Conservation (phyloP, 352 stramenopile genomes). For the Globisporangium sylvaticum region DNA sequence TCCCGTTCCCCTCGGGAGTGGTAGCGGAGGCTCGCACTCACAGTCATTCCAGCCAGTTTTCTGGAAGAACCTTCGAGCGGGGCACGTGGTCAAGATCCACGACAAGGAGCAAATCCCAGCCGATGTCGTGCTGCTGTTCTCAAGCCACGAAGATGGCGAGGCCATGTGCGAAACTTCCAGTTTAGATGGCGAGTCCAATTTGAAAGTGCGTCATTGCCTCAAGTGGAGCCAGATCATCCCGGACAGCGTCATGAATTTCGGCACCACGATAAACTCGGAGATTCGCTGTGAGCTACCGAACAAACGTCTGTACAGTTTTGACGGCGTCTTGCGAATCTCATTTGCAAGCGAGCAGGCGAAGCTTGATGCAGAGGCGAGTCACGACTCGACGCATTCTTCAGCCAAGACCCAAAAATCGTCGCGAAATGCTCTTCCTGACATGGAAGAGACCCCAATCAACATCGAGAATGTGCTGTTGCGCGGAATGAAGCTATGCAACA, state of each 20-base stretch:
- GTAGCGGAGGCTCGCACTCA: neutral
- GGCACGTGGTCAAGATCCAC: conserved; percentile 84
- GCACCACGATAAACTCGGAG: conserved; percentile 40
- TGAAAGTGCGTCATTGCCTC: conserved; percentile 70
- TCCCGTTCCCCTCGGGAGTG: neutral
- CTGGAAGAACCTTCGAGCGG: conserved; percentile 86
- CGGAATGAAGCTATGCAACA: conserved; percentile 84
- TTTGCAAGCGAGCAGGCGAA: conserved; percentile 28
- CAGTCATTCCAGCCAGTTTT: conserved; percentile 65
- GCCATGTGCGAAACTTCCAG: conserved; percentile 82
- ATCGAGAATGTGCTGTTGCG: conserved; percentile 80
- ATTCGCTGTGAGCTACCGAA: conserved; percentile 79
- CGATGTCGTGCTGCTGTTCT: conserved; percentile 89
- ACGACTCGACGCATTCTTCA: neutral
- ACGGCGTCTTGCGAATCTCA: conserved; percentile 53
- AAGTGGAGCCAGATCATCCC: conserved; percentile 53
- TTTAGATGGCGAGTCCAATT: conserved; percentile 79
- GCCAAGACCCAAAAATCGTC: neutral
- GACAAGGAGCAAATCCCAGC: conserved; percentile 89
- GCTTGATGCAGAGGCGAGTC: conserved; percentile 6
- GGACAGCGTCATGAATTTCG: conserved; percentile 42
- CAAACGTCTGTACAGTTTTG: conserved; percentile 79
- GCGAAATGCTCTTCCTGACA: conserved; percentile 15
- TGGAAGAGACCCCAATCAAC: conserved; percentile 64
- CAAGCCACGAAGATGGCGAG: conserved; percentile 63